Percentiles rank a stretch among this genome's conserved stretches.
These are phyloP conservation scores for Dipodascus geniculatus DNA, from an alignment of 805 yeast genomes.

Conservation along the genomic window DNA sequence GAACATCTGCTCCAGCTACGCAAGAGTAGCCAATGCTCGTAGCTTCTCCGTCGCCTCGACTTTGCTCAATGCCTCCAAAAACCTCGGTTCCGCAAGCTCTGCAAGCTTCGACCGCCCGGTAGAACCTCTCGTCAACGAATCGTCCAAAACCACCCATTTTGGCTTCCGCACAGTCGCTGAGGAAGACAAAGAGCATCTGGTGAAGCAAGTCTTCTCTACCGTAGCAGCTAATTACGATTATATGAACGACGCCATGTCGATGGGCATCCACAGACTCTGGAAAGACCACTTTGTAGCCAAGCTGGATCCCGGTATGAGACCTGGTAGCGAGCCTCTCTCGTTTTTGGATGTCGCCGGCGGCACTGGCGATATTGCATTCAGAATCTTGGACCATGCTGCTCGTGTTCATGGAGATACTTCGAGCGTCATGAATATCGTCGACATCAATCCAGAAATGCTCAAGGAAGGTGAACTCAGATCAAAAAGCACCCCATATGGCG, in stretches of 20 bases:
- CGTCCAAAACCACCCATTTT: conserved; percentile 69
- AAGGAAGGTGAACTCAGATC: conserved; percentile 81
- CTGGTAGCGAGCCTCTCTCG: conserved; percentile 71
- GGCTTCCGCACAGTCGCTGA: conserved; percentile 77
- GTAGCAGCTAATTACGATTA: conserved; percentile 91
- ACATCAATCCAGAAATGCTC: conserved; percentile 93
- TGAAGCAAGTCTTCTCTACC: conserved; percentile 80
- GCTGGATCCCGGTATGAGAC: conserved; percentile 87
- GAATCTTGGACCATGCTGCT: conserved; percentile 85
- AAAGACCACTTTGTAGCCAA: conserved; percentile 79
- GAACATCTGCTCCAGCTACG: not conserved
- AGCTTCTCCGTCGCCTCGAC: not conserved
- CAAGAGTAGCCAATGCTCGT: not conserved
- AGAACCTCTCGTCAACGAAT: too few relatives aligned
- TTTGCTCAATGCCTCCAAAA: not conserved
- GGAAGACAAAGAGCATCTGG: conserved; percentile 59
- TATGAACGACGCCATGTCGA: conserved; percentile 97
- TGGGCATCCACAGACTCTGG: conserved; percentile 94
- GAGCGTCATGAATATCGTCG: conserved; percentile 82
- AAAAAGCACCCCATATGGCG: conserved; percentile 43
- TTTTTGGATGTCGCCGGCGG: conserved; percentile 98
- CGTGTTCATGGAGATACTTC: conserved; percentile 58
- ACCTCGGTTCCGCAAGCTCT: not conserved
- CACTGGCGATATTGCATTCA: conserved; percentile 96
- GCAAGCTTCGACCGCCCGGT: too few relatives aligned